Evolutionary conservation across 176 grass and related monocot genomes (phyloP).

Genomic region (Panicum miliaceum): DNA sequence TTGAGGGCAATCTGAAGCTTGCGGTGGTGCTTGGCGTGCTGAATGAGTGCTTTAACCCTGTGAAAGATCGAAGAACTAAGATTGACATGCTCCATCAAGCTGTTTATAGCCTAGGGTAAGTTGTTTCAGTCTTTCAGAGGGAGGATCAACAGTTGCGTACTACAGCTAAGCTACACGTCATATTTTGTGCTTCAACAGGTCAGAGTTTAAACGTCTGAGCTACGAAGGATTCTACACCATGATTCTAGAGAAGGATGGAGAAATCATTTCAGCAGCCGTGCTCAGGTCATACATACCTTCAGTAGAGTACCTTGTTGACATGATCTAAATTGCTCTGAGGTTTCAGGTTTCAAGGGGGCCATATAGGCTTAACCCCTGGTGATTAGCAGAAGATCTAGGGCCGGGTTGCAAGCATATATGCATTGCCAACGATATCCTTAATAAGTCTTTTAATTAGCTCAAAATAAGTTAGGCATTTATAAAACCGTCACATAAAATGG

Average conservation of each 20-base stretch:
- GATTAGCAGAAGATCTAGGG: too few relatives aligned
- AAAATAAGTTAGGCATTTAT: neutral
- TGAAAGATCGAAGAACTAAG: conserved; percentile 65
- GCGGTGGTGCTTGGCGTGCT: conserved; percentile 58
- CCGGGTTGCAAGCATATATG: neutral
- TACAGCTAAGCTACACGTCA: too few relatives aligned
- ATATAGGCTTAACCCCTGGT: too few relatives aligned
- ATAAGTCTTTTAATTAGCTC: neutral
- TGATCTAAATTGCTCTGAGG: too few relatives aligned
- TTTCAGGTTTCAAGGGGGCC: too few relatives aligned
- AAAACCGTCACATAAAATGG: neutral
- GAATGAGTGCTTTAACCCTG: conserved; percentile 78
- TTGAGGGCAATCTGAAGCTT: conserved; percentile 64
- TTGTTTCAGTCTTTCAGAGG: neutral
- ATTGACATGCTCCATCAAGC: conserved; percentile 71
- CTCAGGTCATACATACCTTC: conserved; percentile 49
- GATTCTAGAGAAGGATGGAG: conserved; percentile 70
- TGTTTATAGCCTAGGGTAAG: conserved; percentile 70
- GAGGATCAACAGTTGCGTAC: too few relatives aligned
- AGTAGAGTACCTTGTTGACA: too few relatives aligned
- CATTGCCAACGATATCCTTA: neutral
- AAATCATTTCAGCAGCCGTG: conserved; percentile 66
- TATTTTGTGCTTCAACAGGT: conserved; percentile 34
- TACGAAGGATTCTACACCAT: conserved; percentile 78
- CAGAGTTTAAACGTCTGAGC: conserved; percentile 68